Percentiles rank a stretch among this genome's conserved stretches.
These are phyloP conservation scores for Hamigera avellanea DNA, from an alignment of 495 filamentous ascomycete species.

Conservation along the genomic window DNA sequence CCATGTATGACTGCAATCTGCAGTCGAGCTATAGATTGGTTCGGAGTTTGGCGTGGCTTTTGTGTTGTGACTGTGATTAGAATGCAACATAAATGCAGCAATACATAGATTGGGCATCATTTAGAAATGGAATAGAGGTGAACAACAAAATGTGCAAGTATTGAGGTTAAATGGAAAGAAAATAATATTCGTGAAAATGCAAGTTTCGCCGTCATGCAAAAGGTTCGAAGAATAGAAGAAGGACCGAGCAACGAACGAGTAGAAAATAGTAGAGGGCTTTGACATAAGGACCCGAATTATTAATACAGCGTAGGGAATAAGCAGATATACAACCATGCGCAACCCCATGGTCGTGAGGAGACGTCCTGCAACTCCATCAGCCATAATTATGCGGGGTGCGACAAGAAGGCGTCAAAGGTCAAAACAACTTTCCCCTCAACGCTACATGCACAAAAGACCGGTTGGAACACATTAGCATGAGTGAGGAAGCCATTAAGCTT, in stretches of 20 bases:
- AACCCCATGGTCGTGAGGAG: constrained; percentile 14
- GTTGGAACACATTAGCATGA: too few relatives aligned
- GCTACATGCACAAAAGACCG: too few relatives aligned
- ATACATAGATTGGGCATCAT: background rate
- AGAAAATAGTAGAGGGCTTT: constrained; percentile 9
- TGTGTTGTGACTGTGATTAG: too few relatives aligned
- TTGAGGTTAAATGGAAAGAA: background rate
- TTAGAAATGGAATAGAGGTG: background rate
- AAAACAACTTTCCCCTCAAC: too few relatives aligned
- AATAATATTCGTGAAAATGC: constrained; percentile 1
- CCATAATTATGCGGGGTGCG: constrained; percentile 1
- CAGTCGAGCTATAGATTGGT: too few relatives aligned
- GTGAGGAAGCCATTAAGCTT: constrained; percentile 3
- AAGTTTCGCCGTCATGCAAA: too few relatives aligned
- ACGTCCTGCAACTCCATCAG: constrained; percentile 26
- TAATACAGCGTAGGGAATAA: constrained; percentile 10
- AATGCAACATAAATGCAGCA: too few relatives aligned
- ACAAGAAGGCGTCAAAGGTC: background rate
- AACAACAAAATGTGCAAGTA: background rate
- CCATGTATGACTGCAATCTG: too few relatives aligned
- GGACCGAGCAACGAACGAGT: constrained; percentile 3
- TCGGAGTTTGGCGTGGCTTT: too few relatives aligned
- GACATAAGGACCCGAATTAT: constrained; percentile 7
- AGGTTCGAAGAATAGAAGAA: too few relatives aligned
- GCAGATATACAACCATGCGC: constrained; percentile 7